phyloP scores from a whole-genome alignment of 2,329 filamentous ascomycete genomes.

The Exophiala sp. region DNA sequence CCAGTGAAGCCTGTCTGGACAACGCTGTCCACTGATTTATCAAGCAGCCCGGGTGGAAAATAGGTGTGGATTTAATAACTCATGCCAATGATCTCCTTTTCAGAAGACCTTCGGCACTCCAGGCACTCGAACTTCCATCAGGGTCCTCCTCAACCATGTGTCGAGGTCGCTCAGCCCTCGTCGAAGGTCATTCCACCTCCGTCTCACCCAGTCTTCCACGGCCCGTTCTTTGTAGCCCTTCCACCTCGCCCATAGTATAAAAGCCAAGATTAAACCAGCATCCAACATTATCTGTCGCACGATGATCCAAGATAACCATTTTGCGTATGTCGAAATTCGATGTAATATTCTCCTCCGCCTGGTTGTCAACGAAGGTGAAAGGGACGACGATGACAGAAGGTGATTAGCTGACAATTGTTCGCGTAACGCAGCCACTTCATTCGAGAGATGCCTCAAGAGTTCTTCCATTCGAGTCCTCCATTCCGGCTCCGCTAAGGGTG shows the following conservation, averaged over 20 bases:
- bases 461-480: constrained; percentile 62
- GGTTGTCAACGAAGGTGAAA: constrained; percentile 30
- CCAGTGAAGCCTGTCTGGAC: no score
- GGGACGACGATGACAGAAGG: constrained; percentile 40
- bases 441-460: constrained; percentile 81
- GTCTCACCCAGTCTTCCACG: constrained; percentile 34
- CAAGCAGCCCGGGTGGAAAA: no score
- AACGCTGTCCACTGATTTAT: no score
- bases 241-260: constrained; percentile 41
- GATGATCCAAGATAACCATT: constrained; percentile 66
- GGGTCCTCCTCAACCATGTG: constrained; percentile 7
- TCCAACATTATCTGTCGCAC: constrained; percentile 74
- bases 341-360: constrained; percentile 50
- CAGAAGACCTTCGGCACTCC: not conserved
- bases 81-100: no score
- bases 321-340: constrained; percentile 65
- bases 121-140: not conserved
- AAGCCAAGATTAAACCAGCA: constrained; percentile 48
- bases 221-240: constrained; percentile 38
- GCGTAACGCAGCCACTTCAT: constrained; percentile 84
- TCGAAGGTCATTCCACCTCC: constrained; percentile 20
- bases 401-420: constrained; percentile 83
- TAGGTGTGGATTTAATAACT: no score
- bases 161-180: constrained; percentile 4
- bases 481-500: constrained; percentile 4